These are phyloP conservation scores for Talaromyces liani DNA, from an alignment of 495 filamentous ascomycete species.

Conservation along the genomic window DNA sequence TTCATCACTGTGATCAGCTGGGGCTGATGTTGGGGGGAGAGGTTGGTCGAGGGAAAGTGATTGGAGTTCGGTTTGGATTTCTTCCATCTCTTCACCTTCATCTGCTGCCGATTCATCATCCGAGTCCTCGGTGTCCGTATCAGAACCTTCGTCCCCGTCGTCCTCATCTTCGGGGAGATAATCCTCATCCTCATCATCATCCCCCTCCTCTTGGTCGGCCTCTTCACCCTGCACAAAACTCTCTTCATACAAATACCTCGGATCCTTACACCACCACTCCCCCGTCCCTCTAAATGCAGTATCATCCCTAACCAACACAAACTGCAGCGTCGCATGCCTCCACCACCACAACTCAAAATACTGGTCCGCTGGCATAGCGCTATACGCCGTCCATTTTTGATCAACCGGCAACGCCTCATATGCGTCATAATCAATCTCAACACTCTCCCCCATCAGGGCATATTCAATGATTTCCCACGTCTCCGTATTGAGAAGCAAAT, in stretches of 20 bases:
- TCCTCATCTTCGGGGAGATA: not conserved
- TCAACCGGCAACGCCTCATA: not conserved
- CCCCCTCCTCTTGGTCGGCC: constrained; percentile 20
- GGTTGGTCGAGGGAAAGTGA: not conserved
- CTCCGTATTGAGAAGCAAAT: constrained; percentile 2
- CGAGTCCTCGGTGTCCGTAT: not conserved
- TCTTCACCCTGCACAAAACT: constrained; percentile 2
- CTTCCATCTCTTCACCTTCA: not conserved
- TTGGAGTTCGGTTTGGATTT: not conserved
- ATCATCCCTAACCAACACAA: not conserved
- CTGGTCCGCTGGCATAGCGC: not conserved
- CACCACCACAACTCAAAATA: constrained; percentile 7
- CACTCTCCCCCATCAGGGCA: not conserved
- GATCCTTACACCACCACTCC: not conserved
- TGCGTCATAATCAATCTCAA: not conserved
- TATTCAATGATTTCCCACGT: constrained; percentile 9
- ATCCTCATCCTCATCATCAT: constrained; percentile 1
- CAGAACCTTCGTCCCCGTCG: not conserved
- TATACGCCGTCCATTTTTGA: constrained; percentile 1
- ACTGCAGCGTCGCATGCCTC: not conserved
- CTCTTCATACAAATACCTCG: constrained; percentile 4
- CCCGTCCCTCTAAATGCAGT: not conserved
- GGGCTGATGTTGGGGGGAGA: not conserved
- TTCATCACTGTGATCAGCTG: not conserved
- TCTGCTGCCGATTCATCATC: not conserved